phyloP scores from a whole-genome alignment of 2,329 filamentous ascomycete species.

The Penicillium sp. region DNA sequence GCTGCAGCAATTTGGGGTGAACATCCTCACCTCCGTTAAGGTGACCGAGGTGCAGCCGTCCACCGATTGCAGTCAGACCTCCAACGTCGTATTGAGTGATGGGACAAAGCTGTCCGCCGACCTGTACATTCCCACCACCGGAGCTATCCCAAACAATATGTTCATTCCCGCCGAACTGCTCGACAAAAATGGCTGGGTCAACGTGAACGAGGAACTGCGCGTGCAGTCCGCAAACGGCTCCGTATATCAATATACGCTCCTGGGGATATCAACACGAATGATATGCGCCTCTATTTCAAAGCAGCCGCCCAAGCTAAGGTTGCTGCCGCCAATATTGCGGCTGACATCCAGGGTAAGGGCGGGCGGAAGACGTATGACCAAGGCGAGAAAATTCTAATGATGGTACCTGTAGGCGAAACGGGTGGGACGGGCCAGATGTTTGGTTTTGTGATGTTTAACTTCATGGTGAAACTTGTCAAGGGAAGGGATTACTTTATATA shows the following conservation, averaged over 20 bases:
- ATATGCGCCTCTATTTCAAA: constrained; percentile 23
- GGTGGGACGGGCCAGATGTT: constrained; percentile 28
- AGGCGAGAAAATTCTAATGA: constrained; percentile 22
- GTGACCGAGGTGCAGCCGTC: constrained; percentile 29
- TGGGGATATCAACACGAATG: constrained; percentile 28
- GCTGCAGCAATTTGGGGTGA: constrained; percentile 45
- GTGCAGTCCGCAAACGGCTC: constrained; percentile 14
- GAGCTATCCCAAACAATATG: constrained; percentile 47
- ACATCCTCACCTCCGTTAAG: constrained; percentile 34
- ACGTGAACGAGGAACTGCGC: constrained; percentile 37
- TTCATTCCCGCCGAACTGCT: constrained; percentile 48
- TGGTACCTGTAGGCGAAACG: constrained; percentile 24
- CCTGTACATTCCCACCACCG: constrained; percentile 49
- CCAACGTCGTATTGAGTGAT: constrained; percentile 41
- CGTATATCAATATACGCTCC: constrained; percentile 23
- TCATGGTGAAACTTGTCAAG: constrained; percentile 41
- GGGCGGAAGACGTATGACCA: constrained; percentile 20
- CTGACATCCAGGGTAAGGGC: constrained; percentile 18
- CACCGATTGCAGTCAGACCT: constrained; percentile 32
- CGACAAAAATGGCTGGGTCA: constrained; percentile 44
- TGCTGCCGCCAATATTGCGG: constrained; percentile 24
- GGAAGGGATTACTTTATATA: constrained; percentile 38
- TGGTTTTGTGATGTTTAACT: constrained; percentile 34
- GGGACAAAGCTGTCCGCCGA: constrained; percentile 46
- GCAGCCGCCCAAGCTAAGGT: constrained; percentile 22